Evolutionary conservation across 176 grass and related monocot genomes (phyloP), one percentile per base, ranked within the genome.

Genomic region (Aegilops longissima): DNA sequence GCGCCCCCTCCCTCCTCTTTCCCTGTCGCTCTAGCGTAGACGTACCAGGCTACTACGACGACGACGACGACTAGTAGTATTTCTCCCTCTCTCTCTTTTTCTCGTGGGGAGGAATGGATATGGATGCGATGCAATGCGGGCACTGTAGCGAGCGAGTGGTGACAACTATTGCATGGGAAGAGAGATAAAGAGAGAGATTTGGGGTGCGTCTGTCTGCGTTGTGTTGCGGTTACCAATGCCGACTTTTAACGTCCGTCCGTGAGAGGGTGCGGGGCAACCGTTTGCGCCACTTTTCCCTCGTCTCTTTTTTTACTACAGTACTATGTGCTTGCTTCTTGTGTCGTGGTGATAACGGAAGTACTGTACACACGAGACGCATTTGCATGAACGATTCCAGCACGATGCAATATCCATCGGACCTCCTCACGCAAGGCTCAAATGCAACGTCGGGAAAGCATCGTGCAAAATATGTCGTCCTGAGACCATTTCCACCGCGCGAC

Each of bases 211-310:
- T 47, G 14, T 52, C 49, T 61, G 42, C 2, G 42, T 12, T 44
- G 68, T 73, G 81, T 71, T 62, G 77, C 77, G 77, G 77, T 82
- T 84, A 76, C 86, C 85, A 70, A 91, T 47, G 80, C 75, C 9
- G 44, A 63, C 36, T 61, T 16, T 84, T 49, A 25, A 87, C 69
- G 27, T 3, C 5, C 66, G 40, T 67, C 56, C 56, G 56, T 59
- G 30, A 38, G 73, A 83, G 66, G 66, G 39, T 54, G 70, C 70
- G 49, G 39, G 29, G 42, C 20, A 82, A 70, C 80, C 67, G 45
- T 62, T 74, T 56, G 33, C 20, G 20, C 64, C 70, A 31, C 71
- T 35, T 76, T 31, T 40, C 39, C 7, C 4, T 51, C 27, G 10
- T 51, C 21, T 69, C 0, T 79, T 52, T 10, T 23, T 66, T 69